Percentiles rank a stretch among this genome's conserved stretches.
phyloP scores from a whole-genome alignment of 768 basidiomycete genomes.

The Mycena venus region DNA sequence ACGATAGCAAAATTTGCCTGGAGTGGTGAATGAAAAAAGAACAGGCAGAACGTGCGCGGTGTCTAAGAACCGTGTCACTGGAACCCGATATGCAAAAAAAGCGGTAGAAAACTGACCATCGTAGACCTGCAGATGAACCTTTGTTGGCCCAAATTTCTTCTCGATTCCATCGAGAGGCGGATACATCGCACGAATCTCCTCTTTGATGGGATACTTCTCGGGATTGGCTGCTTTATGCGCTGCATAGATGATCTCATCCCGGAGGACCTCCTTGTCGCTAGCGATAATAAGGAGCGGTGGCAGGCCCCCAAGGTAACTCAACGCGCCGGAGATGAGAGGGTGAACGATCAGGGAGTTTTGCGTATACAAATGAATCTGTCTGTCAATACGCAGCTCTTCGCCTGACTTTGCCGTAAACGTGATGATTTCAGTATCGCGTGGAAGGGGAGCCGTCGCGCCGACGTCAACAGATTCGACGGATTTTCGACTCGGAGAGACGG shows the following conservation, averaged over 20 bases:
- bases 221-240: constrained; percentile 96
- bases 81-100: constrained; percentile 34
- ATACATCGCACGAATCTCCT: constrained; percentile 64
- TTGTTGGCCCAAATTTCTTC: constrained; percentile 67
- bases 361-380: constrained; percentile 90
- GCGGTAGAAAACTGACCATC: constrained; percentile 70
- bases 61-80: constrained; percentile 55
- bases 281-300: constrained; percentile 89
- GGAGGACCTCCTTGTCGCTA: constrained; percentile 90
- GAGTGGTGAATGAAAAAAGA: constrained; percentile 81
- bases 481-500: neutral
- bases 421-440: constrained; percentile 60
- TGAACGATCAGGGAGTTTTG: constrained; percentile 83
- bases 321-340: constrained; percentile 86
- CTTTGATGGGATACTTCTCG: constrained; percentile 66
- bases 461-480: constrained; percentile 52
- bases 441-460: constrained; percentile 62
- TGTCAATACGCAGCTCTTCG: constrained; percentile 64
- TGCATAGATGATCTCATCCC: constrained; percentile 92
- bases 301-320: constrained; percentile 90
- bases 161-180: constrained; percentile 71
- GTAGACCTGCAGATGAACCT: constrained; percentile 94
- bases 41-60: constrained; percentile 81
- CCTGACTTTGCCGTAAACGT: constrained; percentile 60
- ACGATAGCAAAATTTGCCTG: constrained; percentile 85